These are phyloP conservation scores for Tolypocladium guangdongense DNA, from an alignment of 2,329 filamentous ascomycete species.

Conservation along the genomic window DNA sequence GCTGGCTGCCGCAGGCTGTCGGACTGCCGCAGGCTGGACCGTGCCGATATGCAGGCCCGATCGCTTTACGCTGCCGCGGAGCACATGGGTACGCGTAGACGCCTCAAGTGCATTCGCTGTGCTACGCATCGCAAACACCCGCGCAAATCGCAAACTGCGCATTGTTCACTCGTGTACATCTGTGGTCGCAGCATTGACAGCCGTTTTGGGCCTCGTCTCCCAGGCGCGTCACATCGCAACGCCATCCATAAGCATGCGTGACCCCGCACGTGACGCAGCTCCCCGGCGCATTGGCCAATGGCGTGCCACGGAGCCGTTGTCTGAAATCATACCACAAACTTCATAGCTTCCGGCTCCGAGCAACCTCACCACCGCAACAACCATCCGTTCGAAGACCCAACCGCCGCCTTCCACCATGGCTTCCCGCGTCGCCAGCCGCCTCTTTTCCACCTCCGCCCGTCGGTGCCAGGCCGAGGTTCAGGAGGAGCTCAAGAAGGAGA, in stretches of 20 bases:
- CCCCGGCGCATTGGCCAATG: neutral
- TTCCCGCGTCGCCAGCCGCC: constrained; percentile 43
- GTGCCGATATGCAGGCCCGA: neutral
- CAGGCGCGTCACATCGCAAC: neutral
- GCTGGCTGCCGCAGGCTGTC: neutral
- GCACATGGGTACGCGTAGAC: neutral
- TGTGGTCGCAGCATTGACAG: too few species aligned
- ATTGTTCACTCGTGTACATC: too few species aligned
- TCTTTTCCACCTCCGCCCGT: constrained; percentile 43
- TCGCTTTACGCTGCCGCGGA: neutral
- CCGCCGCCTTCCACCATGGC: constrained; percentile 34
- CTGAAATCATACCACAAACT: constrained; percentile 1
- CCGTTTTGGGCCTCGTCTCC: neutral
- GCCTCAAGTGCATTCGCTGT: neutral
- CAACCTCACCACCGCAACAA: constrained; percentile 7
- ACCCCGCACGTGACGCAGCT: neutral
- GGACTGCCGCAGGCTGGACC: neutral
- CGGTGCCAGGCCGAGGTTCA: constrained; percentile 35
- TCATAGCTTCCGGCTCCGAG: neutral
- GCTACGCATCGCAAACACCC: neutral
- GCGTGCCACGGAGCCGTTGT: neutral
- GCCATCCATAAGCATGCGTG: neutral
- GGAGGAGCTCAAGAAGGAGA: constrained; percentile 43
- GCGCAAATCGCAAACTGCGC: neutral
- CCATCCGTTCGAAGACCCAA: neutral